Conservation (phyloP, 352 stramenopile species). For the Pythium pectinolyticum region DNA sequence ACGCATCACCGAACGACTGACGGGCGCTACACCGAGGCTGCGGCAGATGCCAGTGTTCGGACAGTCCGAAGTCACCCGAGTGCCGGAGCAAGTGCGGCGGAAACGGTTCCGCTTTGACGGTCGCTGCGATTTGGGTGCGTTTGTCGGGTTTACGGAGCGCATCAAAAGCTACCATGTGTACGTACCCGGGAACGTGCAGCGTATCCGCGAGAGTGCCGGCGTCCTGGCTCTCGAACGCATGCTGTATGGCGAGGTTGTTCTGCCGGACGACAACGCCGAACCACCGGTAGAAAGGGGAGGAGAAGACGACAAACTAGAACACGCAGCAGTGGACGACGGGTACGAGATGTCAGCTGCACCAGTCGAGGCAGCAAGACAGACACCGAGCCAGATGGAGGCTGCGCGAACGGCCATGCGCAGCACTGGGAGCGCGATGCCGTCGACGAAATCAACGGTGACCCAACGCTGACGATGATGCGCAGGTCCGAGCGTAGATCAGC, state of each 20-base stretch:
- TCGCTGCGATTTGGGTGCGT: not conserved
- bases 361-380: too few species aligned
- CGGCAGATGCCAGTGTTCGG: not conserved
- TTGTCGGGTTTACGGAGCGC: not conserved
- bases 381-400: not conserved
- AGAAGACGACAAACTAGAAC: too few species aligned
- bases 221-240: not conserved
- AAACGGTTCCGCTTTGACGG: constrained; percentile 1
- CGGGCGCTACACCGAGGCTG: not conserved
- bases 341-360: too few species aligned
- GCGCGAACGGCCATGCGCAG: too few species aligned
- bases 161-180: constrained; percentile 1
- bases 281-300: not conserved
- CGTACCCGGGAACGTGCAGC: not conserved
- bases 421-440: too few species aligned
- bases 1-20: too few species aligned
- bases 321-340: too few species aligned
- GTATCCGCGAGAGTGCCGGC: not conserved
- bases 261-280: not conserved
- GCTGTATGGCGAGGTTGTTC: not conserved
- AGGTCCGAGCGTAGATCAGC: too few species aligned
- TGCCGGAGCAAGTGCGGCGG: not conserved
- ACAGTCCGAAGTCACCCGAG: not conserved
- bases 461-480: too few species aligned
- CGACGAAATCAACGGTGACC: too few species aligned